A percentile compares a stretch with the other conserved stretches of the same genome.
These are phyloP conservation scores for Scheffersomyces segobiensis DNA, from an alignment of 1,139 yeast genomes.

Conservation along the genomic window DNA sequence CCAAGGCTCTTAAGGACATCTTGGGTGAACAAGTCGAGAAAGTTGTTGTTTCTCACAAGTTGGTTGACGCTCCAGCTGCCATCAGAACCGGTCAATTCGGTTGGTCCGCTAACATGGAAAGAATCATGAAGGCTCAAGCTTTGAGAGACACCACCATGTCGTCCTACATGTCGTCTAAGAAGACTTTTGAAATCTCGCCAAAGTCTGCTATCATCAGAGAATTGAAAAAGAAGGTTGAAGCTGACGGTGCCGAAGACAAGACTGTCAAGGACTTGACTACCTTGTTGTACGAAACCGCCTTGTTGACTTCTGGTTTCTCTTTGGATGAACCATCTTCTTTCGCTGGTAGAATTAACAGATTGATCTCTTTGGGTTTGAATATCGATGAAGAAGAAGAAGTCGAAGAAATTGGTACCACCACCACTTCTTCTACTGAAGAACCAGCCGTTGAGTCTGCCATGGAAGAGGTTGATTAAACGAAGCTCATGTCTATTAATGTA, in stretches of 20 bases:
- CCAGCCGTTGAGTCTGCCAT: constrained; percentile 87
- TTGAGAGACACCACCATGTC: constrained; percentile 99
- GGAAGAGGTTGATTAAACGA: constrained; percentile 94
- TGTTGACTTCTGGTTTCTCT: constrained; percentile 97
- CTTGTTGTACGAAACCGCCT: constrained; percentile 94
- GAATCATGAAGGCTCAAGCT: constrained; percentile 99
- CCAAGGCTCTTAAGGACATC: constrained; percentile 94
- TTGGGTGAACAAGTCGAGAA: constrained; percentile 99
- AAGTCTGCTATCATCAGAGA: constrained; percentile 92
- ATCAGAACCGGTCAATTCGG: constrained; percentile 99
- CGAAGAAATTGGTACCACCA: constrained; percentile 47
- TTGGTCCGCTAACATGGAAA: constrained; percentile 99
- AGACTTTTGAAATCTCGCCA: constrained; percentile 98
- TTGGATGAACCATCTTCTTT: constrained; percentile 97
- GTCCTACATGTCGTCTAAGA: constrained; percentile 99
- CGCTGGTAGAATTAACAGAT: constrained; percentile 97
- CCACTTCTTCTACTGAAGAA: constrained; percentile 59
- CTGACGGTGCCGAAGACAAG: constrained; percentile 97
- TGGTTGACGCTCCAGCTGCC: constrained; percentile 99
- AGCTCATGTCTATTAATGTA: constrained; percentile 10
- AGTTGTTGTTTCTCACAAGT: constrained; percentile 97
- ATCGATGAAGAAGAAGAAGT: constrained; percentile 81
- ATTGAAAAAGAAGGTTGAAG: constrained; percentile 93
- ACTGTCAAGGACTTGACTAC: constrained; percentile 98
- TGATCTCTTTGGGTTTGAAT: constrained; percentile 96